phyloP scores from a whole-genome alignment of 139 green algal genomes.

The Volvox reticuliferus region DNA sequence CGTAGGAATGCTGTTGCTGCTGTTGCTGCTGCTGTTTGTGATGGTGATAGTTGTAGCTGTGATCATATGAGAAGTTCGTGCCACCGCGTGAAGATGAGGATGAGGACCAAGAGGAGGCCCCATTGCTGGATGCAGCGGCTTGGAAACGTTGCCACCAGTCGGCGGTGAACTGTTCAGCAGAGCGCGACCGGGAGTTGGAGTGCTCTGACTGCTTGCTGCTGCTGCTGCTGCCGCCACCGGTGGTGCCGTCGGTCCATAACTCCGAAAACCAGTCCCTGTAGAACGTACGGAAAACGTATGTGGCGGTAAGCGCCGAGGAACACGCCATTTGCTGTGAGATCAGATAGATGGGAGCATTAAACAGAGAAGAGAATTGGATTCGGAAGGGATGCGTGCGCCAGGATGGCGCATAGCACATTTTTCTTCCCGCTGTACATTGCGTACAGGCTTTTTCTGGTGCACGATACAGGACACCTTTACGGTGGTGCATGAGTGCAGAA shows the following conservation, averaged over 20 bases:
- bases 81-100: neutral
- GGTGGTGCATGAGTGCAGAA: too few species aligned
- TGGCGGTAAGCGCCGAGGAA: too few species aligned
- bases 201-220: neutral
- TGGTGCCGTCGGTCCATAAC: conserved; percentile 7
- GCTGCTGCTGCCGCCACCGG: neutral
- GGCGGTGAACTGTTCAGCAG: neutral
- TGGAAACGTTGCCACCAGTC: conserved; percentile 48
- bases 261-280: conserved; percentile 22
- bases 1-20: neutral
- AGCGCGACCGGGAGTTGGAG: neutral
- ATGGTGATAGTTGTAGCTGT: neutral
- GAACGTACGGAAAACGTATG: too few species aligned
- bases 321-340: too few species aligned
- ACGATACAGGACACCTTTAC: too few species aligned
- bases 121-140: neutral
- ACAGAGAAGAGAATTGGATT: too few species aligned
- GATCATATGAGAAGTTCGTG: neutral
- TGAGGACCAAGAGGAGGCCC: neutral
- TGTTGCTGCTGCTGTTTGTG: neutral
- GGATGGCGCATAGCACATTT: too few species aligned
- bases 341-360: too few species aligned
- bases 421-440: too few species aligned
- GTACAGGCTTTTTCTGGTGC: too few species aligned
- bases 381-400: too few species aligned